Evolutionary conservation across 116 monocot genomes (phyloP).

Genomic region (Cymodocea nodosa): DNA sequence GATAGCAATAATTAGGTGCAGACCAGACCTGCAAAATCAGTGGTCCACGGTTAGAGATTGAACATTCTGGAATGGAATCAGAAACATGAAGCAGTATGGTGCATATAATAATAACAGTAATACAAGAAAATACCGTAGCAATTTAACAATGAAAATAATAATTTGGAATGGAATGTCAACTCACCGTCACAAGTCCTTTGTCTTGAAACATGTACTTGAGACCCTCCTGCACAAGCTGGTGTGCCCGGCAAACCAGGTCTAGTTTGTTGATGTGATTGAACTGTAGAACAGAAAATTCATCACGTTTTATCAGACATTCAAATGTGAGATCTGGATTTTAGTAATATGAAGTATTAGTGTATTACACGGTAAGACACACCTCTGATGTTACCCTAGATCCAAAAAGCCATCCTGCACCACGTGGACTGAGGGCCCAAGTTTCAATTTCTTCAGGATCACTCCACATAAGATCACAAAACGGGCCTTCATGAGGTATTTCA

Average conservation of each 20-base stretch:
- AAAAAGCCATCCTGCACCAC: slow-evolving; percentile 98
- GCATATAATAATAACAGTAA: neutral
- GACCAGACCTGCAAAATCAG: slow-evolving; percentile 70
- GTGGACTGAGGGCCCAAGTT: slow-evolving; percentile 94
- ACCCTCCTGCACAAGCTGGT: slow-evolving; percentile 88
- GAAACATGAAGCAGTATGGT: neutral
- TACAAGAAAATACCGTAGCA: too few relatives aligned
- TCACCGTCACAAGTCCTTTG: slow-evolving; percentile 87
- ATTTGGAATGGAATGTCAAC: slow-evolving; percentile 12
- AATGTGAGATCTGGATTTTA: neutral
- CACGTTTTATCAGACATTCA: too few relatives aligned
- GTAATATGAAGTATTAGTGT: neutral
- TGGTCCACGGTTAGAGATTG: too few relatives aligned
- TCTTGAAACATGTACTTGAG: slow-evolving; percentile 93
- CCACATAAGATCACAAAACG: slow-evolving; percentile 99
- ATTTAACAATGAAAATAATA: slow-evolving; percentile 4
- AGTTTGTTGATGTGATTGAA: slow-evolving; percentile 87
- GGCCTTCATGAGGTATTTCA: slow-evolving; percentile 97
- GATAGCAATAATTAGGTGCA: slow-evolving; percentile 95
- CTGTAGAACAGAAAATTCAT: slow-evolving; percentile 13
- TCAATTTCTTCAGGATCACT: slow-evolving; percentile 98
- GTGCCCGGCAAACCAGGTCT: slow-evolving; percentile 83
- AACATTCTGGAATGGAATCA: neutral
- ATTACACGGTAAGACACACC: too few relatives aligned
- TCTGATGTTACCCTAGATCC: slow-evolving; percentile 91